A percentile compares a stretch with the other conserved stretches of the same genome.
phyloP scores from a whole-genome alignment of 2,329 filamentous ascomycete genomes.

The Trichophyton benhamiae region DNA sequence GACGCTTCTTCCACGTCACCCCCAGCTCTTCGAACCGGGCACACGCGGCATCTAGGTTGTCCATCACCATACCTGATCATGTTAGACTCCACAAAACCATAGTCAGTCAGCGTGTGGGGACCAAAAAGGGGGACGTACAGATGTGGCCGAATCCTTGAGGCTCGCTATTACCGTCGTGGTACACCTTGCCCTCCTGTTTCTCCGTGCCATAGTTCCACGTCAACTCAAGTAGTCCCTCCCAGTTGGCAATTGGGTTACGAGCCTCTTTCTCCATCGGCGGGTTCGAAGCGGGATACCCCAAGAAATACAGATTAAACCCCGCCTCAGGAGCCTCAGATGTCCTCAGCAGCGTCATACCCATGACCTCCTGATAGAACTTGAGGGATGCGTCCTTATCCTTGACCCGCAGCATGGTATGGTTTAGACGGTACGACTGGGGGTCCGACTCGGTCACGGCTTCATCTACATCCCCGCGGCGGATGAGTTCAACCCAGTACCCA shows the following conservation, averaged over 20 bases:
- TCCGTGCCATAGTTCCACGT: constrained; percentile 72
- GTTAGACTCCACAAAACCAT: background rate
- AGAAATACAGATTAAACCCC: constrained; percentile 84
- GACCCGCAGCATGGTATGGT: constrained; percentile 72
- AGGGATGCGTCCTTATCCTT: constrained; percentile 66
- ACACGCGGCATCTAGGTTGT: constrained; percentile 80
- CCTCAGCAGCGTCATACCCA: constrained; percentile 77
- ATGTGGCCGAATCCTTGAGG: constrained; percentile 94
- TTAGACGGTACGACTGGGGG: constrained; percentile 56
- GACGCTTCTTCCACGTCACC: constrained; percentile 86
- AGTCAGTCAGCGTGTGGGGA: too few relatives aligned
- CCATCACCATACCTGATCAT: constrained; percentile 57
- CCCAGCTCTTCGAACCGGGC: constrained; percentile 68
- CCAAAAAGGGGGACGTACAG: constrained; percentile 42
- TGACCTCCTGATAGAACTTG: constrained; percentile 69
- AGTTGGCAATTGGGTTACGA: constrained; percentile 48
- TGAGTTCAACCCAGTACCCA: constrained; percentile 54
- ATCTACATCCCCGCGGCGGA: constrained; percentile 62
- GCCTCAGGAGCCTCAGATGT: constrained; percentile 57
- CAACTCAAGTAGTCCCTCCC: constrained; percentile 78
- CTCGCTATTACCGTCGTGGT: constrained; percentile 84
- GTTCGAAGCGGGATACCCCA: constrained; percentile 59
- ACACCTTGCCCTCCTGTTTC: constrained; percentile 66
- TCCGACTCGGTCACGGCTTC: constrained; percentile 52
- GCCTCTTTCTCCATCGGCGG: constrained; percentile 40